Evolutionary conservation across 805 yeast species (phyloP).

Genomic region (Candida maesae): DNA sequence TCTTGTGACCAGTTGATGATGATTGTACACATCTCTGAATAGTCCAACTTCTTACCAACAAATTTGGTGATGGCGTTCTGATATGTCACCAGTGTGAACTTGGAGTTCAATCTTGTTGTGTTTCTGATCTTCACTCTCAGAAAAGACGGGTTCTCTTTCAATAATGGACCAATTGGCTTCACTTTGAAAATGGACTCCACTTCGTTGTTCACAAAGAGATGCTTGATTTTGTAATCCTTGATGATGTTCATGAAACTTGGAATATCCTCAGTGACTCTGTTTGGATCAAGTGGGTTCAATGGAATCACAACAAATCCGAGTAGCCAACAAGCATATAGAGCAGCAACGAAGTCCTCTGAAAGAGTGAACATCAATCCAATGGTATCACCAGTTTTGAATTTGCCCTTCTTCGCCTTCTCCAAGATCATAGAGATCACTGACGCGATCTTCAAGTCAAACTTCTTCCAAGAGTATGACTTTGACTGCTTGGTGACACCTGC

Average conservation of each 20-base stretch:
- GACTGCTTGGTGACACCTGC: conserved; percentile 38
- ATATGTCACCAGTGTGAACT: conserved; percentile 21
- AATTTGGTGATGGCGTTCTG: conserved; percentile 22
- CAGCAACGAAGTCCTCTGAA: conserved; percentile 80
- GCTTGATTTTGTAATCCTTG: conserved; percentile 66
- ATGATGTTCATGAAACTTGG: conserved; percentile 60
- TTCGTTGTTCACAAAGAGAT: conserved; percentile 75
- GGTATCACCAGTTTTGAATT: conserved; percentile 61
- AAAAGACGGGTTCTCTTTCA: conserved; percentile 42
- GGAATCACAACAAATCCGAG: conserved; percentile 81
- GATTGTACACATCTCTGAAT: conserved; percentile 47
- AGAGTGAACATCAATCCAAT: conserved; percentile 82
- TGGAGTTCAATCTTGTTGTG: conserved; percentile 52
- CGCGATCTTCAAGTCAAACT: conserved; percentile 71
- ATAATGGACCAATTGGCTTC: conserved; percentile 56
- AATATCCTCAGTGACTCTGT: conserved; percentile 68
- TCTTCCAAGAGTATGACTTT: conserved; percentile 70
- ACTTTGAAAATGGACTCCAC: conserved; percentile 65
- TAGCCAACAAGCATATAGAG: conserved; percentile 80
- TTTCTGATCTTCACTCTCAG: conserved; percentile 56
- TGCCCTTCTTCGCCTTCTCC: conserved; percentile 66
- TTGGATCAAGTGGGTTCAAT: conserved; percentile 63
- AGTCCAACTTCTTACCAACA: conserved; percentile 6
- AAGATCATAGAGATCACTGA: conserved; percentile 70
- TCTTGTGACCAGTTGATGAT: conserved; percentile 75